These are phyloP conservation scores for Tulasnella sp. DNA, from an alignment of 768 basidiomycete genomes.

Conservation along the genomic window DNA sequence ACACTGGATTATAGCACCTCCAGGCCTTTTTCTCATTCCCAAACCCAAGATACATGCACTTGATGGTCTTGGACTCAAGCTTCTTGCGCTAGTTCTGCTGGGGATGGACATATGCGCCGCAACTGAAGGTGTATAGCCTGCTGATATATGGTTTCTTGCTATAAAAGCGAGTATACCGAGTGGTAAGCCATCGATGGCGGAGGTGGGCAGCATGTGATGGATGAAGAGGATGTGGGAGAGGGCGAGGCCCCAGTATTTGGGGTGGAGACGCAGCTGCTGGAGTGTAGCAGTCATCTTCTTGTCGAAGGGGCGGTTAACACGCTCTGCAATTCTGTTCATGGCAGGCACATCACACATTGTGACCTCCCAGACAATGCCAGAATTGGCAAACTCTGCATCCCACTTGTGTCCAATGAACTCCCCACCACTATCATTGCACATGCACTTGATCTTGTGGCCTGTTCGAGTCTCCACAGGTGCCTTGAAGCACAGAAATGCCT, in stretches of 20 bases:
- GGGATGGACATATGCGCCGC: conserved; percentile 19
- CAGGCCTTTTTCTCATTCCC: conserved; percentile 29
- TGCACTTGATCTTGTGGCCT: conserved; percentile 22
- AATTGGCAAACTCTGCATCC: neutral
- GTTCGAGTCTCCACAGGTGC: conserved; percentile 28
- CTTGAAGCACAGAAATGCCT: conserved; percentile 28
- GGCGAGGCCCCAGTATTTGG: neutral
- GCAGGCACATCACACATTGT: conserved; percentile 6
- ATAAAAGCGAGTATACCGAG: conserved; percentile 16
- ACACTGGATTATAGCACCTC: conserved; percentile 24
- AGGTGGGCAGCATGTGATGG: too few species aligned
- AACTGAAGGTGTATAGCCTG: conserved; percentile 21
- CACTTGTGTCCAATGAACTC: conserved; percentile 26
- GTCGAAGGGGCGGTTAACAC: neutral
- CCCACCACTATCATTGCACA: conserved; percentile 31
- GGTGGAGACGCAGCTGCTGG: neutral
- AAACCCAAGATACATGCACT: conserved; percentile 35
- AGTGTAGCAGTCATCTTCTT: neutral
- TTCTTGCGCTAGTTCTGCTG: conserved; percentile 8
- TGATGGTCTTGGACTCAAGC: conserved; percentile 19
- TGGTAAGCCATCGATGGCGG: conserved; percentile 10
- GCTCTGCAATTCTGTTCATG: conserved; percentile 14
- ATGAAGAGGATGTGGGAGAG: neutral
- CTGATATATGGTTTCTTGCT: conserved; percentile 19
- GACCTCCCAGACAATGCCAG: conserved; percentile 17